Evolutionary conservation across 2,329 filamentous ascomycete species (phyloP), one percentile per base, ranked within the genome.

Genomic region (Xylaria sp.): DNA sequence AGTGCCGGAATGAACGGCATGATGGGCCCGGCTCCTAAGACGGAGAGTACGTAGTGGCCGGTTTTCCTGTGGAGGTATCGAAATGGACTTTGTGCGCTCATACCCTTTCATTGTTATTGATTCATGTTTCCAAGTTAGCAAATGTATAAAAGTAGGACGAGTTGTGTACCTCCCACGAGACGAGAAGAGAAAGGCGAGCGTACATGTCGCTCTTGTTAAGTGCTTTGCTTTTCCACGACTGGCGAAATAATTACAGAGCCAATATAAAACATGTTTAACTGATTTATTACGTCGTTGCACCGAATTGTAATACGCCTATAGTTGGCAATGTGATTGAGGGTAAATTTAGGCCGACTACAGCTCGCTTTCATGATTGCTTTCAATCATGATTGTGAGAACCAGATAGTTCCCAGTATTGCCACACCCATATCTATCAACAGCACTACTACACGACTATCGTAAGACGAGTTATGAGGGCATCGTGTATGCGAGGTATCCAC

Each of bases 1-100:
- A 81, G 76, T 56, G 77, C 79, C 4, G 67, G 76, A 51, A 78
- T 83, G 51, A 85, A 84, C 58, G 82, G 82, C 37, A 74, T 81
- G 58, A 77, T 80, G 70, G 78, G 74, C 7, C 74, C 80, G 29
- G 66, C 74, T 13, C 72, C 81, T 17, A 86, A 85, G 76, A 71
- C 79, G 38, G 84, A 86, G 70, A 73, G 72, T 13, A 62, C 62
- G 27, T 70, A 69, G 41, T 27, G 17, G 10, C 11, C 6, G n/a
- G n/a, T n/a, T 23, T 25, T 17, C 23, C 54, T 53, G 51, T 17
- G 47, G 66, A 40, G 64, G 65, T 61, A 58, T 56, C 54, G 54
- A 35, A 41, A 44, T 61, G 47, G 64, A 54, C 35, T 58, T 67
- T 54, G 54, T 64, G 62, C 64, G 59, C 31, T 54, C 70, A 71